These are phyloP conservation scores for Pleurotus platypus DNA, from an alignment of 768 basidiomycete species.

Conservation along the genomic window DNA sequence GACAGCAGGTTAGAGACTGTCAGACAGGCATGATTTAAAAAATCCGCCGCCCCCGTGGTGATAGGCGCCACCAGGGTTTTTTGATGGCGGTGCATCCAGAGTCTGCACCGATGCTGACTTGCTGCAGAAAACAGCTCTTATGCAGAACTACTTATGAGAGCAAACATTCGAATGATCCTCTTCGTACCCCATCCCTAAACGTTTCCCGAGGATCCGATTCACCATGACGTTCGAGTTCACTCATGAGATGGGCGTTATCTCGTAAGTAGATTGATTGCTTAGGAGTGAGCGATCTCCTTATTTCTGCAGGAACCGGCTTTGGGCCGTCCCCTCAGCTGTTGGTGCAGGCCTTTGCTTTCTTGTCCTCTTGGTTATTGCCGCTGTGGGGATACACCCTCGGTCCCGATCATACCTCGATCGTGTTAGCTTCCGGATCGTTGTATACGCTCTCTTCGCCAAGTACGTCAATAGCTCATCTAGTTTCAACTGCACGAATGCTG, in stretches of 20 bases:
- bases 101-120: too few species aligned
- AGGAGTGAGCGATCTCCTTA: not conserved
- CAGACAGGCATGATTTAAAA: too few species aligned
- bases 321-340: not conserved
- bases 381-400: conserved; percentile 11
- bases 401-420: conserved; percentile 14
- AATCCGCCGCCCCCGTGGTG: too few species aligned
- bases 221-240: not conserved
- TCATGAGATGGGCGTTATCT: not conserved
- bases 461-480: not conserved
- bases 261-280: not conserved
- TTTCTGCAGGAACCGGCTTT: not conserved
- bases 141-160: too few species aligned
- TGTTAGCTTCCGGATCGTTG: conserved; percentile 17
- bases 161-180: too few species aligned
- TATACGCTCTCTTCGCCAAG: conserved; percentile 16
- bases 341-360: conserved; percentile 7
- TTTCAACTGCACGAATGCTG: not conserved
- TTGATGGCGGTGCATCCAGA: too few species aligned
- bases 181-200: too few species aligned
- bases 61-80: too few species aligned
- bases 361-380: conserved; percentile 15
- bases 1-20: too few species aligned
- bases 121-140: too few species aligned
- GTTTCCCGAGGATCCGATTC: not conserved